These are phyloP conservation scores for Huntiella omanensis DNA, from an alignment of 2,329 filamentous ascomycete species.

Conservation along the genomic window DNA sequence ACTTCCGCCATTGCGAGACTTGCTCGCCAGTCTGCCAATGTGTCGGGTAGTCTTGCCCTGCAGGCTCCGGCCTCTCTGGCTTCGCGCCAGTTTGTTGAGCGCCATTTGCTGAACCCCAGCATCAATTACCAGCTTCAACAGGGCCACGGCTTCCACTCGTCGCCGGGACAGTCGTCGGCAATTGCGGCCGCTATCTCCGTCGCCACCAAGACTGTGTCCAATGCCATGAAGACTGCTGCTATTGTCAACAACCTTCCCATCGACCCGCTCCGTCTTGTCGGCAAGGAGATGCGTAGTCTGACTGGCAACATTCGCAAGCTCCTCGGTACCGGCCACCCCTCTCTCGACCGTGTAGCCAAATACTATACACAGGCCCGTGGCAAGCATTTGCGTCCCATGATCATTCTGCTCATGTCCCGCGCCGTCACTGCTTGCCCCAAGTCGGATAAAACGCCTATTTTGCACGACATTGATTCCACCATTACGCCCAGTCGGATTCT, in stretches of 20 bases:
- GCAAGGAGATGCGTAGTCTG: slow-evolving; percentile 90
- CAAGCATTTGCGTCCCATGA: slow-evolving; percentile 86
- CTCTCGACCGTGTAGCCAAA: slow-evolving; percentile 85
- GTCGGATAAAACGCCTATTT: slow-evolving; percentile 18
- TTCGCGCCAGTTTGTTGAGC: slow-evolving; percentile 5
- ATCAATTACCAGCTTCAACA: slow-evolving; percentile 10
- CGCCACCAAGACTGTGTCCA: slow-evolving; percentile 51
- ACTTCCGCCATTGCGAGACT: slow-evolving; percentile 6
- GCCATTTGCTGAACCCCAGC: slow-evolving; percentile 6
- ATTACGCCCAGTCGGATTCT: slow-evolving; percentile 42
- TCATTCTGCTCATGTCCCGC: slow-evolving; percentile 90
- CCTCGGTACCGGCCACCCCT: slow-evolving; percentile 85
- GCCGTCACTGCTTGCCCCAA: slow-evolving; percentile 69
- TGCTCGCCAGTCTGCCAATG: background rate
- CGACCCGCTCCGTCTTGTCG: slow-evolving; percentile 76
- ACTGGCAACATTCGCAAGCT: slow-evolving; percentile 85
- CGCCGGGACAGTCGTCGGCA: slow-evolving; percentile 34
- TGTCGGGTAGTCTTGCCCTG: background rate
- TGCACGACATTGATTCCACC: slow-evolving; percentile 29
- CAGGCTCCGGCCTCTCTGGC: slow-evolving; percentile 3
- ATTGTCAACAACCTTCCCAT: slow-evolving; percentile 48
- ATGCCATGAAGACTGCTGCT: slow-evolving; percentile 41
- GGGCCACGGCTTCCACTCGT: slow-evolving; percentile 25
- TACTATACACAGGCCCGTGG: slow-evolving; percentile 96
- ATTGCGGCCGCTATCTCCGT: slow-evolving; percentile 59